Conservation (phyloP, 345 rosid genomes). For the Mallotus nudiflorus region DNA sequence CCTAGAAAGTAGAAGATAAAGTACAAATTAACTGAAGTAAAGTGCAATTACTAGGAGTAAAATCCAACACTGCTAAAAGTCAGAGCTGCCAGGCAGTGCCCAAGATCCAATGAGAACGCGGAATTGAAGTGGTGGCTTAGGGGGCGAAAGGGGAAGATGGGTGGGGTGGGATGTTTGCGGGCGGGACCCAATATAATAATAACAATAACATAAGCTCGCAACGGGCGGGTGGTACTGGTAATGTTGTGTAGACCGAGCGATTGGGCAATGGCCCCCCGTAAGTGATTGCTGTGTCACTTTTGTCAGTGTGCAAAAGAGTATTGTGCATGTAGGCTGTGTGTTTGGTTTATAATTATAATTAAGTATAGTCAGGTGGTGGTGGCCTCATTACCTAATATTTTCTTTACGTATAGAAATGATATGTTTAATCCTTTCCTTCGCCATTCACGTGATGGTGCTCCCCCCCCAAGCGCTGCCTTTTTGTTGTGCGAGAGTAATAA, state of each 20-base stretch:
- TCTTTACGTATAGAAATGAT: neutral
- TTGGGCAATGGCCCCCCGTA: neutral
- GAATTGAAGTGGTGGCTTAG: too few species aligned
- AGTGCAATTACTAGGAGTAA: too few species aligned
- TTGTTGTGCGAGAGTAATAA: slow-evolving; percentile 9
- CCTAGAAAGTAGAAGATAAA: too few species aligned
- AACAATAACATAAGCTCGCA: neutral
- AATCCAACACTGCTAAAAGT: neutral
- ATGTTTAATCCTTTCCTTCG: slow-evolving; percentile 4
- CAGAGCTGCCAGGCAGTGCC: neutral
- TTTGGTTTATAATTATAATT: neutral
- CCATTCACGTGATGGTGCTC: slow-evolving; percentile 29
- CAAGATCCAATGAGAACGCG: neutral
- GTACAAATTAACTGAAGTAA: neutral
- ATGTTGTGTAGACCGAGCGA: neutral
- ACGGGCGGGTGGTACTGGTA: neutral
- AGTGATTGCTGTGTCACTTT: slow-evolving; percentile 11
- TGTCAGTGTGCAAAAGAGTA: neutral
- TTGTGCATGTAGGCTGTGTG: neutral
- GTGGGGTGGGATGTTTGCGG: neutral
- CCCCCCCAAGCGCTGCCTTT: slow-evolving; percentile 1
- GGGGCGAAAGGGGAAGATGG: too few species aligned
- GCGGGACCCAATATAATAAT: neutral
- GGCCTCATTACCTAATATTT: neutral
- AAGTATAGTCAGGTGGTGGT: neutral